Conservation (phyloP, 139 green algal species). For the Chlamydomonas applanata region DNA sequence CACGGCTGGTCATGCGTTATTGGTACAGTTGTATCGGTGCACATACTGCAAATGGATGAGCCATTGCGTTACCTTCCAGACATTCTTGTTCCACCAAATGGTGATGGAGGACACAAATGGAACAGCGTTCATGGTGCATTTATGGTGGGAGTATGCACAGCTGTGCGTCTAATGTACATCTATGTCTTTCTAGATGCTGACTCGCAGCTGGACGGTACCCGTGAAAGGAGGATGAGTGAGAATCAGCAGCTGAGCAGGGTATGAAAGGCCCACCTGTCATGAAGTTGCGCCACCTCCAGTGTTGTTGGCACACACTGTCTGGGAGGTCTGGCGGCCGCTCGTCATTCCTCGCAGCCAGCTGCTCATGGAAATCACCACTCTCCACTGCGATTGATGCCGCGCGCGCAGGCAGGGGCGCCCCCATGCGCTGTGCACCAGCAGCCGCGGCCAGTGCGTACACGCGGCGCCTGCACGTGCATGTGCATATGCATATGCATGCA, state of each 20-base stretch:
- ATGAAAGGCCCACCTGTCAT: constrained; percentile 30
- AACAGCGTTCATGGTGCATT: neutral
- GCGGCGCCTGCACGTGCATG: neutral
- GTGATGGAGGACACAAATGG: neutral
- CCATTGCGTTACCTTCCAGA: no score
- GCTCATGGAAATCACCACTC: constrained; percentile 53
- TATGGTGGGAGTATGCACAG: neutral
- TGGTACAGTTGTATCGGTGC: neutral
- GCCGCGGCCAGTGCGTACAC: neutral
- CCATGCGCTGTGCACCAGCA: neutral
- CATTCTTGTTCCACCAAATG: no score
- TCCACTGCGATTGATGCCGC: constrained; percentile 39
- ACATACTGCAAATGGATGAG: no score
- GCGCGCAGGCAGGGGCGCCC: constrained; percentile 5
- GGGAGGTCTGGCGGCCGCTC: constrained; percentile 11
- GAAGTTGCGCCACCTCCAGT: constrained; percentile 64
- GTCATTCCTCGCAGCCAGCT: constrained; percentile 27
- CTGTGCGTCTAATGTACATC: neutral
- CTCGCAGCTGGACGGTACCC: neutral
- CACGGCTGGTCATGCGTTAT: no score
- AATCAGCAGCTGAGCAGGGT: no score
- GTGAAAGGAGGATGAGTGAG: neutral
- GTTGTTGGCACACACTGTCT: constrained; percentile 15
- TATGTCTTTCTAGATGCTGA: neutral
- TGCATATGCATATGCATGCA: neutral